A percentile compares a stretch with the other conserved stretches of the same genome.
phyloP scores from a whole-genome alignment of 2,329 filamentous ascomycete genomes.

The Thielaviopsis musarum region DNA sequence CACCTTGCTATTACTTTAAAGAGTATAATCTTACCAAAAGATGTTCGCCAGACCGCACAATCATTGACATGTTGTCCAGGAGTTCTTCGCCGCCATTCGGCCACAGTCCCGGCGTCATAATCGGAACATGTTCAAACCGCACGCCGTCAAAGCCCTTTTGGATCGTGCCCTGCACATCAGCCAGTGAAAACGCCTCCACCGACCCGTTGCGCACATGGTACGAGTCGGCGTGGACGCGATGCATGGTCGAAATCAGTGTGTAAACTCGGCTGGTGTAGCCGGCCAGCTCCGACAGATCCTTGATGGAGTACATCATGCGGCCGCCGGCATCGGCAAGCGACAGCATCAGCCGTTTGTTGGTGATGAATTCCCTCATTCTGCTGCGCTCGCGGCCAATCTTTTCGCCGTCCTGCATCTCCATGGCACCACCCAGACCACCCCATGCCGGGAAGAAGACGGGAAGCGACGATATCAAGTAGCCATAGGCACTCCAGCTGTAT shows the following conservation, averaged over 20 bases:
- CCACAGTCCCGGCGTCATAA: constrained; percentile 78
- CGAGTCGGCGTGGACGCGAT: constrained; percentile 79
- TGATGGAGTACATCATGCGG: constrained; percentile 99
- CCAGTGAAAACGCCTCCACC: constrained; percentile 72
- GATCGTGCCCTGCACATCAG: constrained; percentile 82
- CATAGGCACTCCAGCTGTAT: constrained; percentile 96
- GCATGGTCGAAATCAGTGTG: constrained; percentile 83
- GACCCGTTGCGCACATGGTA: constrained; percentile 54
- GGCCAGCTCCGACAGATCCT: constrained; percentile 87
- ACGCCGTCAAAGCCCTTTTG: constrained; percentile 94
- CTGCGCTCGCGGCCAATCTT: constrained; percentile 52
- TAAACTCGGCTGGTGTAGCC: constrained; percentile 95
- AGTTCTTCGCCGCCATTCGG: constrained; percentile 85
- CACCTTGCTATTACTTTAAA: neutral
- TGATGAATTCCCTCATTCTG: constrained; percentile 98
- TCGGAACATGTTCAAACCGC: constrained; percentile 77
- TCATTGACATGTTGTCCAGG: constrained; percentile 72
- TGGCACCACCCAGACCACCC: constrained; percentile 63
- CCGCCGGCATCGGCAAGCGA: constrained; percentile 91
- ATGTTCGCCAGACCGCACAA: constrained; percentile 81
- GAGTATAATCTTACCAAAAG: constrained; percentile 39
- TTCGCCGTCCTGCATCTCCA: constrained; percentile 43
- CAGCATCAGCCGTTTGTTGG: constrained; percentile 95
- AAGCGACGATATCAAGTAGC: constrained; percentile 81
- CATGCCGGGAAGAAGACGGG: constrained; percentile 89